Base-by-base conservation (phyloP, 73 alveolate genomes). In the Urostyla sp. region DNA sequence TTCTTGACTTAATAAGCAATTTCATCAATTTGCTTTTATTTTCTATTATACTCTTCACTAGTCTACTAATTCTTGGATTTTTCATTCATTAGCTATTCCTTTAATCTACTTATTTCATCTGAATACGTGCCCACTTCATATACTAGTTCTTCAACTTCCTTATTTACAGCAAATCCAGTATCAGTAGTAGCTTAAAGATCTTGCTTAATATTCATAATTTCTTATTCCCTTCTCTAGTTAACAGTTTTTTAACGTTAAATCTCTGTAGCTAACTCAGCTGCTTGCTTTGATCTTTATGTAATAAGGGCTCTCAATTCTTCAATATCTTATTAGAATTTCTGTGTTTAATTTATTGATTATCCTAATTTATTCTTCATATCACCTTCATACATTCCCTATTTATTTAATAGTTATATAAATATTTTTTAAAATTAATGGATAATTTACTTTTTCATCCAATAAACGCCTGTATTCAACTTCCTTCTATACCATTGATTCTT, bases 221-320 rank as follows among this genome's bases (percentile, higher is more conserved):
- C 80, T 15, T 66, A 46, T 11, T 66, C 80, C 20, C 40, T 66
- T 21, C 4, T 7, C 5, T 6, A 8, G 15, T 6, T 4, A 15
- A 44, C 26, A 40, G 37, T 46, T n/a, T 24, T 37, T 8, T 18
- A 48, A 13, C 66, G 20, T 44, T 66, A 48, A n/a, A 66, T 36
- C 5, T 66, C 80, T n/a, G 80, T 66, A 2, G 80, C 36, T 3
- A 43, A 3, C 10, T 66, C 80, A 1, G 80, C 80, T 40, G 32
- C 44, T 43, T 11, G 30, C 66, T 37, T 43, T 4, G 60, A 44
- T 66, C 80, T 18, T 15, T 40, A 16, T 21, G 80, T 43, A 16
- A 44, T 43, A 5, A 40, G 51, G 7, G 34, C 5, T 66, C 66
- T 45, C 16, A 43, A 26, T 16, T 3, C 6, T 36, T 66, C 80